Evolutionary conservation across 2,329 filamentous ascomycete genomes (phyloP), one percentile per base, ranked within the genome.

Genomic region (Orbilia blumenaviensis): DNA sequence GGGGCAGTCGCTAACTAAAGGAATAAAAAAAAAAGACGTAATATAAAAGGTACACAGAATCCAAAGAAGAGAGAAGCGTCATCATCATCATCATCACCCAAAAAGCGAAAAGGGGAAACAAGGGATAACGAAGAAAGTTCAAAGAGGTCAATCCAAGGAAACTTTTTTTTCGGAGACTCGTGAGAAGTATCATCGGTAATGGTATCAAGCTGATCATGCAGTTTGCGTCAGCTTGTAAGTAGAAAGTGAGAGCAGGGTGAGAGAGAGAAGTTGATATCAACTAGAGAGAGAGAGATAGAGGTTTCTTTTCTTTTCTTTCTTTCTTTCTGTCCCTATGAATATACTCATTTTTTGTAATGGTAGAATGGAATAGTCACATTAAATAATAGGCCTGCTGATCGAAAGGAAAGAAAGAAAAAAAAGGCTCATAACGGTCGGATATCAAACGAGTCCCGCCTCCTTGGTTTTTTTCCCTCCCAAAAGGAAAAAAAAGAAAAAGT

Each of bases 321-420:
- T 14, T 46, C 23, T 32, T 32, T 52, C 27, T 56, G n/a, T 44
- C 12, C 41, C 23, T 32, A 56, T 56, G 52, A 38, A 62, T 60
- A 29, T 69, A 69, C 41, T 69, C 54, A 46, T 54, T 32, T 23
- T 44, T 32, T 44, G 36, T 54, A 18, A 54, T 23, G 32, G 29
- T 56, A 56, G 52, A 71, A 41, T 71, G 44, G 50, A 64, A 46
- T 42, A 62, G 29, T 67, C 54, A 44, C 56, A 67, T 67, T 63
- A 63, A 61, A 72, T 63, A 75, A 74, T 67, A 75, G 56, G 36
- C 71, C 71, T 61, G 71, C 71, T 75, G 54, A 60, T 75, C 18
- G 54, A 64, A 61, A 42, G 46, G 9, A 54, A 21, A 32, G 54
- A 64, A 61, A 42, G 46, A 6, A 54, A 21, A 32, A 50, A 60